Evolutionary conservation across 1,139 yeast genomes (phyloP).

Genomic region (Debaryomyces udenii): DNA sequence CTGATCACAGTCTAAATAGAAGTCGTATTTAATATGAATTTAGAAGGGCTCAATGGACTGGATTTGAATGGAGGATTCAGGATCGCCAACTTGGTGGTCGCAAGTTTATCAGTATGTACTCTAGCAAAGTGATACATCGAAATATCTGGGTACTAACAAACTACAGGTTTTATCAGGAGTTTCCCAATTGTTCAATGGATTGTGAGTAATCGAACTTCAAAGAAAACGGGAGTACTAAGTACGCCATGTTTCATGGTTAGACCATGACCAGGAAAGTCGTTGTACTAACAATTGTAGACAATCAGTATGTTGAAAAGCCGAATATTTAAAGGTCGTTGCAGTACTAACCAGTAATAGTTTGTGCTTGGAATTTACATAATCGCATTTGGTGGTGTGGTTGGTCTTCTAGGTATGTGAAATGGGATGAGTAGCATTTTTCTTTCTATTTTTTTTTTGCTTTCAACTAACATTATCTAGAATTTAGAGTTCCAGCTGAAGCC

Average conservation of each 20-base stretch:
- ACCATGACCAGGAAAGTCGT: no score
- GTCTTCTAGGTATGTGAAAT: conserved; percentile 51
- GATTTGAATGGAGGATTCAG: conserved; percentile 59
- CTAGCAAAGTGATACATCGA: not conserved
- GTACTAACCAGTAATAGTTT: conserved; percentile 32
- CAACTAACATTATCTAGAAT: conserved; percentile 44
- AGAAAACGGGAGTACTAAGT: no score
- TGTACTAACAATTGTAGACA: conserved; percentile 15
- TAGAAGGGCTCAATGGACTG: conserved; percentile 30
- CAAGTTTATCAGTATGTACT: conserved; percentile 56
- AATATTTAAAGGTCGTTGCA: not conserved
- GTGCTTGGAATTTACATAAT: conserved; percentile 59
- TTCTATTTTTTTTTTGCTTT: no score
- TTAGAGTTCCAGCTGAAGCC: conserved; percentile 67
- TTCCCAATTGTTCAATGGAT: conserved; percentile 59
- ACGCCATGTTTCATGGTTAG: no score
- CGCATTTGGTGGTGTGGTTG: conserved; percentile 57
- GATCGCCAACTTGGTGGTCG: conserved; percentile 64
- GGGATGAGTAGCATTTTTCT: no score
- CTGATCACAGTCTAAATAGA: not conserved
- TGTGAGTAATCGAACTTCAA: conserved; percentile 46
- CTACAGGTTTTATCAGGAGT: conserved; percentile 54
- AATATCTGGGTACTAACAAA: conserved; percentile 23
- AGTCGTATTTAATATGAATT: conserved; percentile 22
- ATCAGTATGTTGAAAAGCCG: conserved; percentile 19